Evolutionary conservation across 805 yeast genomes (phyloP), one percentile per base, ranked within the genome.

Genomic region (Wickerhamomyces xylosicus): DNA sequence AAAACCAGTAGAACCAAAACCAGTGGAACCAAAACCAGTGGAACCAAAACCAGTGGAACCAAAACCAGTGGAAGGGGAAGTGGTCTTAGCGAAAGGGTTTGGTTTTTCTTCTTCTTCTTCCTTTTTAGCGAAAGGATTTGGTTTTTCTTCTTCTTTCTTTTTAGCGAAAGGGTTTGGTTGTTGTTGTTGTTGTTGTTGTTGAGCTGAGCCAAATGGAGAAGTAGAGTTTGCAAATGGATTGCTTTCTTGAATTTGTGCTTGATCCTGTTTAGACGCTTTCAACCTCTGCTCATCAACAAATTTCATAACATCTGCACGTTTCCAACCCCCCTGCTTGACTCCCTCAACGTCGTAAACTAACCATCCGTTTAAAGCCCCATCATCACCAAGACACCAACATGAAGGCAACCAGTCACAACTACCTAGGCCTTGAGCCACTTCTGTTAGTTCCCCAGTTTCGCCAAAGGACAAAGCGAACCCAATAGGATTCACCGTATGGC

Each of bases 391-490:
- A 8, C 73, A 61, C 63, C 79, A 73, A 14, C 84, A 41, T 21
- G 82, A 63, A 0, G 95, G 95, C 41, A 84, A 62, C 31, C 85
- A 77, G 1, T 54, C 64, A 9, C 74, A 73, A 31, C 64, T 64
- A 1, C 80, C 85, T 2, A 80, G 64, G 10, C 77, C 77, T 6
- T 64, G 57, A 43, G 77, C 71, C 0, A 90, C 86, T 13, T 71
- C 69, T 2, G 53, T 39, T 2, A 79, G 72, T 1, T 49, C 48
- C 1, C 63, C 66, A 0, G 57, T 55, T 3, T 74, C 61, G 10
- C 69, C 61, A 13, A 77, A 48, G 53, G 85, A 95, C 5, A 85
- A 36, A 1, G 74, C 75, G 10, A 83, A 46, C 5, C 95, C 95
- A 18, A 83, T 62, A 0, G 90, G 77, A 7, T 81, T 70, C 13